Evolutionary conservation across 2,329 filamentous ascomycete genomes (phyloP), one percentile per base, ranked within the genome.

Genomic region (Arthrobotrys sphaeroides): DNA sequence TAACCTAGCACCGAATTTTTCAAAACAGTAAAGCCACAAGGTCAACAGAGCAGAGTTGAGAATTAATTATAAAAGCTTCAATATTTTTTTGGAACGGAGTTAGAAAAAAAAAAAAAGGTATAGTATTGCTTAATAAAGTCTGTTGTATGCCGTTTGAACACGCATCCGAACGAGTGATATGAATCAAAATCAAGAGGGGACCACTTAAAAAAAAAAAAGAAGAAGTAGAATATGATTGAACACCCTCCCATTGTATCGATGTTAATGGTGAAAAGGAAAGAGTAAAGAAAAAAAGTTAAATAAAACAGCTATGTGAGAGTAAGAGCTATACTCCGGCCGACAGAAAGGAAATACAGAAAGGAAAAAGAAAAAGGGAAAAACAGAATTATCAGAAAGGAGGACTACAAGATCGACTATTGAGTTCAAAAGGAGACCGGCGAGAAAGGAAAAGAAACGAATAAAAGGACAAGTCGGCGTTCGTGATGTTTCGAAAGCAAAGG

Each of bases 391-490:
- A 47, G 20, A 33, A 55, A 38, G 51, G 31, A 55, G 51, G 42
- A 68, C 70, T 74, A 74, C 70, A 74, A 74, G 45, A 62, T 74
- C n/a, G 38, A 73, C 24, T 74, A 73, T 65, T 40, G 43, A 24
- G 31, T 49, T 60, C 53, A 42, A 70, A n/a, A 43, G 36, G 51
- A 76, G 65, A 76, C 76, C 40, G 77, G 57, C 51, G 68, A 70
- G 59, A 60, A 68, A 72, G 74, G 68, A 36, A 55, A 55, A 68
- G 67, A 62, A 77, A 59, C 73, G 47, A 55, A 59, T 65, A 75
- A 75, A 77, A 68, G 62, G 73, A 70, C 77, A 66, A 73, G n/a
- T 62, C 70, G 77, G 66, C 65, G 77, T 74, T 75, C 73, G 76
- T 77, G 67, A 77, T 74, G 73, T 74, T 64, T 40, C n/a, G n/a